These are phyloP conservation scores for Flaveria ramosissima DNA, from an alignment of 129 eudicot species.

Conservation along the genomic window DNA sequence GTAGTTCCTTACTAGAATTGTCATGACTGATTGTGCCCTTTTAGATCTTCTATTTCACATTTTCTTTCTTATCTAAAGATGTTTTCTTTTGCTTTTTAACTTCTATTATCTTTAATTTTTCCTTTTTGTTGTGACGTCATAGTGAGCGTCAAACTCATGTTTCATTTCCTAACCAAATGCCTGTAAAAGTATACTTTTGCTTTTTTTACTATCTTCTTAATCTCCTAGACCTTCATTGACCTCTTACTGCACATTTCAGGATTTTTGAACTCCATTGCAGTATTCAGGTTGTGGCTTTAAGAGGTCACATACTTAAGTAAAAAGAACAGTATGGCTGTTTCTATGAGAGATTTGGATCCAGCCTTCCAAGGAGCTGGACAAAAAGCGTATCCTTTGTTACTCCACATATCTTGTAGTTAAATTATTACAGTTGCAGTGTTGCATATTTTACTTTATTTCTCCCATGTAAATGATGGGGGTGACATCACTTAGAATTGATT, in stretches of 20 bases:
- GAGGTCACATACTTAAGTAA: constrained; percentile 30
- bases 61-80: constrained; percentile 1
- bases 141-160: constrained; percentile 10
- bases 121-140: constrained; percentile 12
- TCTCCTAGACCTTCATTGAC: constrained; percentile 12
- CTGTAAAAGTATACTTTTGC: not conserved
- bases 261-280: constrained; percentile 23
- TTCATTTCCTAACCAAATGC: not conserved
- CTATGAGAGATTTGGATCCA: constrained; percentile 87
- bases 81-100: constrained; percentile 8
- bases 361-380: constrained; percentile 97
- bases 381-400: constrained; percentile 81
- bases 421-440: constrained; percentile 4
- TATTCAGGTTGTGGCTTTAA: constrained; percentile 30
- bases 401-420: constrained; percentile 1
- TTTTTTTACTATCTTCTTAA: constrained; percentile 7
- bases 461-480: constrained; percentile 16
- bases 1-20: constrained; percentile 5
- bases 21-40: not conserved
- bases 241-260: constrained; percentile 25
- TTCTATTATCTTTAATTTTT: not conserved
- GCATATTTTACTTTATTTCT: not conserved
- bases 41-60: constrained; percentile 4
- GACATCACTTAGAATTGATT: constrained; percentile 6
- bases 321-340: constrained; percentile 61